Evolutionary conservation across 257 asterid genomes (phyloP), one percentile per base, ranked within the genome.

Genomic region (Rehmannia glutinosa): DNA sequence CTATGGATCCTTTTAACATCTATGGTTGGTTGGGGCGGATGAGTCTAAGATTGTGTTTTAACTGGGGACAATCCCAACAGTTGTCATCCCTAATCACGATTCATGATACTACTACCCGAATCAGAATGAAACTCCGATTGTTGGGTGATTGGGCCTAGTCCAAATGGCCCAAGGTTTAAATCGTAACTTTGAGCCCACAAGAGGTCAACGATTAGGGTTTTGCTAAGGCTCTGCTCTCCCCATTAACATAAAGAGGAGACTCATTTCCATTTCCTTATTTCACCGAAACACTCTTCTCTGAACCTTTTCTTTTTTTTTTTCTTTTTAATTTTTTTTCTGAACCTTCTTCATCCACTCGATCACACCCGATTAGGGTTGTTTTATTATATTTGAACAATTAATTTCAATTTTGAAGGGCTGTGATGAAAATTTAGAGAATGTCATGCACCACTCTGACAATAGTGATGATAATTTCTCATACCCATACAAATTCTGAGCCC

Each of bases 371-470:
- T n/a, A n/a, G n/a, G n/a, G n/a, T n/a, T n/a, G n/a, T n/a, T n/a
- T n/a, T n/a, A n/a, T n/a, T n/a, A n/a, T n/a, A n/a, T 50, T 21
- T 8, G 8, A 6, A 19, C 8, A 19, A 19, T 12, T 1, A 5
- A 3, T 24, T 25, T 24, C 4, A 20, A n/a, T 1, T 47, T 20
- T 47, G 13, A 32, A 59, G 78, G 82, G 33, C 83, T 1, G 52
- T 77, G 85, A 80, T 74, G 33, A 28, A 28, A 28, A 2, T 28
- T 2, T 79, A 70, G 33, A 77, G 76, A 54, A 28, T 20, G 85
- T 80, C 85, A 74, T 77, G 82, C 85, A 80, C 85, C 83, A 80
- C 85, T 74, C 82, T 73, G 75, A 80, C 46, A 5, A 25, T 28
- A 28, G 65, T 77, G 85, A 77, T 67, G 85, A 80, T 38, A 66